These are phyloP conservation scores for Triticum monococcum DNA, from an alignment of 176 grass and related monocot species.

Conservation along the genomic window DNA sequence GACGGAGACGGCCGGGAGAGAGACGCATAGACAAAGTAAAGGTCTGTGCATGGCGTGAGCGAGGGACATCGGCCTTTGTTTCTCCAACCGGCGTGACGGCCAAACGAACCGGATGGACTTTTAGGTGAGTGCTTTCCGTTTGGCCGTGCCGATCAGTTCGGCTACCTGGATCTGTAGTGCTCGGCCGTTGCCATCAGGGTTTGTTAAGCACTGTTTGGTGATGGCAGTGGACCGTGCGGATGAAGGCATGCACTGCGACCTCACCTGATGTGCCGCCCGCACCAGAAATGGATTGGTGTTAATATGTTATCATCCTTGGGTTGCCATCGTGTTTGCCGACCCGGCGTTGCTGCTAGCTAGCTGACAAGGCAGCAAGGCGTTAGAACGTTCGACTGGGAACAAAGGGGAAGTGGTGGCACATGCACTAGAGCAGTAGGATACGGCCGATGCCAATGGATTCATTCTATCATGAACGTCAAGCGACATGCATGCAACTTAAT, in stretches of 20 bases:
- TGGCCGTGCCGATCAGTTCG: not conserved
- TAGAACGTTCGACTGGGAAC: not conserved
- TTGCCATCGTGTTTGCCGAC: not conserved
- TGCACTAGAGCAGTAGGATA: not conserved
- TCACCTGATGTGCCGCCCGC: slow-evolving; percentile 34
- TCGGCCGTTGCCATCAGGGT: slow-evolving; percentile 50
- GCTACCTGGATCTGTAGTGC: slow-evolving; percentile 9
- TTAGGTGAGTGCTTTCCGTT: slow-evolving; percentile 40
- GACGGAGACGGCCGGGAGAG: not conserved
- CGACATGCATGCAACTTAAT: not conserved
- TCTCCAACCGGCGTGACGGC: slow-evolving; percentile 17
- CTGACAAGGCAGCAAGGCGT: not conserved
- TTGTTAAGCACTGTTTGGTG: slow-evolving; percentile 45
- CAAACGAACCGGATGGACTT: slow-evolving; percentile 50
- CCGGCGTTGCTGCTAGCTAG: not conserved
- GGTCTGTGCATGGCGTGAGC: slow-evolving; percentile 24
- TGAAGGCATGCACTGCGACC: slow-evolving; percentile 49
- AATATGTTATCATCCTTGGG: slow-evolving; percentile 19
- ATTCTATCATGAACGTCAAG: not conserved
- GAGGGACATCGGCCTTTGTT: slow-evolving; percentile 10
- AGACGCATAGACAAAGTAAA: not conserved
- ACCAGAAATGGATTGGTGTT: slow-evolving; percentile 50
- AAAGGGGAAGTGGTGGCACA: not conserved
- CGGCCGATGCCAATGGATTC: not conserved
- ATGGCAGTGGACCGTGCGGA: slow-evolving; percentile 40